Evolutionary conservation across 2,329 filamentous ascomycete species (phyloP).

Genomic region (Nectriaceae sp.): DNA sequence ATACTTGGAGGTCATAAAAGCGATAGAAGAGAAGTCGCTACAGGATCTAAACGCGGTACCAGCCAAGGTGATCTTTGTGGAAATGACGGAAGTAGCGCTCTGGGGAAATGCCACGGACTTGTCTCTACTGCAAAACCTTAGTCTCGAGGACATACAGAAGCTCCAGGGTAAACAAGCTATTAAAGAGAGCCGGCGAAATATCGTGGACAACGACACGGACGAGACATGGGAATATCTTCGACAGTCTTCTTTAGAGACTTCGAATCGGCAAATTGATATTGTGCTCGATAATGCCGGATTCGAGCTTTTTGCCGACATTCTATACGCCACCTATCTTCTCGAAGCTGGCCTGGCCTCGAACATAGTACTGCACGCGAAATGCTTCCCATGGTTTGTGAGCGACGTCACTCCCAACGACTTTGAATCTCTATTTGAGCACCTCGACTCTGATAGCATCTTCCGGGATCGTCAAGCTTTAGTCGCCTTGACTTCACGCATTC

Average conservation of each 20-base stretch:
- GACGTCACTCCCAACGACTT: slow-evolving; percentile 69
- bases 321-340: slow-evolving; percentile 67
- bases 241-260: slow-evolving; percentile 29
- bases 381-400: slow-evolving; percentile 71
- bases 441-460: too few relatives aligned
- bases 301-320: slow-evolving; percentile 69
- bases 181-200: slow-evolving; percentile 66
- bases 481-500: slow-evolving; percentile 4
- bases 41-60: too few relatives aligned
- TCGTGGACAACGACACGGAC: slow-evolving; percentile 65
- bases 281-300: slow-evolving; percentile 74
- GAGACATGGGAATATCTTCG: slow-evolving; percentile 50
- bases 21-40: too few relatives aligned
- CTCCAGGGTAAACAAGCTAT: slow-evolving; percentile 65
- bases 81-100: slow-evolving; percentile 69
- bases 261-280: slow-evolving; percentile 62
- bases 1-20: too few relatives aligned
- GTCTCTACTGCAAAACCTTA: slow-evolving; percentile 63
- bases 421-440: too few relatives aligned
- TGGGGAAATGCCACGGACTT: slow-evolving; percentile 72
- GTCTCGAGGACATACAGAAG: slow-evolving; percentile 69
- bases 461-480: slow-evolving; percentile 1
- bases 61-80: slow-evolving; percentile 65
- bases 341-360: slow-evolving; percentile 62
- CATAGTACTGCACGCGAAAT: slow-evolving; percentile 67